Evolutionary conservation across 768 basidiomycete species (phyloP).

Genomic region (Auriculariales sp.): DNA sequence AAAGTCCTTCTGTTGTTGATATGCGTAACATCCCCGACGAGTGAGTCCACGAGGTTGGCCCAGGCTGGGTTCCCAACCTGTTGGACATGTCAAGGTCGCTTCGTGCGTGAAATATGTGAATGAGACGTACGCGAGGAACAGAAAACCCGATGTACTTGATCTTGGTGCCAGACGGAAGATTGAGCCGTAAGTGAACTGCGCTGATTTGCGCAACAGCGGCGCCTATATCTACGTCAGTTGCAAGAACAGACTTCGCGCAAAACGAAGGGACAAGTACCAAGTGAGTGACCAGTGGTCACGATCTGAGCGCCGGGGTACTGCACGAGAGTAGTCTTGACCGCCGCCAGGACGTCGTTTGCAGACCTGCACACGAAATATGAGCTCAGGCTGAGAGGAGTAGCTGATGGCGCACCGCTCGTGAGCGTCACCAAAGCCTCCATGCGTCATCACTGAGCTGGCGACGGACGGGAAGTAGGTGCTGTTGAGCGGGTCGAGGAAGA

Average conservation of each 20-base stretch:
- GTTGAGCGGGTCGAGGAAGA: slow-evolving; percentile 10
- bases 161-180: slow-evolving; percentile 17
- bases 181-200: slow-evolving; percentile 25
- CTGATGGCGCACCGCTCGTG: slow-evolving; percentile 29
- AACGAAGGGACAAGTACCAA: slow-evolving; percentile 14
- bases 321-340: slow-evolving; percentile 15
- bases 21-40: slow-evolving; percentile 1
- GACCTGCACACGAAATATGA: slow-evolving; percentile 9
- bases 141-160: slow-evolving; percentile 21
- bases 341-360: slow-evolving; percentile 15
- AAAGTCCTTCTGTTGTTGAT: slow-evolving; percentile 4
- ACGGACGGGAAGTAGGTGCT: slow-evolving; percentile 3
- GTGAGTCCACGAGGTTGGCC: slow-evolving; percentile 2
- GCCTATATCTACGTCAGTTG: slow-evolving; percentile 20
- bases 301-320: slow-evolving; percentile 12
- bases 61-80: slow-evolving; percentile 2
- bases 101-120: too few species aligned
- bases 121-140: slow-evolving; percentile 18
- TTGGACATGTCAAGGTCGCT: slow-evolving; percentile 30
- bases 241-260: slow-evolving; percentile 23
- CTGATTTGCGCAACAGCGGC: slow-evolving; percentile 25
- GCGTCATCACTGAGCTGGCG: slow-evolving; percentile 22
- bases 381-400: background rate
- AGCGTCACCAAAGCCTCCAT: slow-evolving; percentile 30
- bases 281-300: slow-evolving; percentile 23